Evolutionary conservation across 2,329 filamentous ascomycete species (phyloP).

Genomic region (Mycocentrospora acerina): DNA sequence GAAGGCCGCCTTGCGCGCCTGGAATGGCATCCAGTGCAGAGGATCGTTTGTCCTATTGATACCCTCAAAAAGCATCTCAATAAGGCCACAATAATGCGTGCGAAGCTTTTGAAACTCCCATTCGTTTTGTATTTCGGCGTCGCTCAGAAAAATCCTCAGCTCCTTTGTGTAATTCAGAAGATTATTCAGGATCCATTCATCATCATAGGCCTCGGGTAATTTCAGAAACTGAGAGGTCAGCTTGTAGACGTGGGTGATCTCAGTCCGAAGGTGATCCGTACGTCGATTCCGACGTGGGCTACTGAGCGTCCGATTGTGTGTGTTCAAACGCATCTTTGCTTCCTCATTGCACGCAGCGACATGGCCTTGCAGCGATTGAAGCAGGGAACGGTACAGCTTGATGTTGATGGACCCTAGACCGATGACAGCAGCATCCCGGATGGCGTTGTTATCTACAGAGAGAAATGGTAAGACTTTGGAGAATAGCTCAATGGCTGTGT

Average conservation of each 20-base stretch:
- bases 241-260: constrained; percentile 95
- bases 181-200: constrained; percentile 89
- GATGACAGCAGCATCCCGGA: constrained; percentile 86
- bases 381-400: constrained; percentile 84
- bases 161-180: constrained; percentile 89
- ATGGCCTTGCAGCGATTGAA: constrained; percentile 86
- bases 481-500: constrained; percentile 86
- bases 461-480: constrained; percentile 87
- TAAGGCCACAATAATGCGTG: constrained; percentile 89
- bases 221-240: constrained; percentile 87
- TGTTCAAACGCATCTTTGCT: constrained; percentile 72
- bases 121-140: constrained; percentile 90
- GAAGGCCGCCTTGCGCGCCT: constrained; percentile 92
- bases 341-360: constrained; percentile 87
- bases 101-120: constrained; percentile 91
- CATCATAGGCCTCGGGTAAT: constrained; percentile 73
- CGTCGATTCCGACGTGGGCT: constrained; percentile 74
- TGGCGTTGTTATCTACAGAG: constrained; percentile 74
- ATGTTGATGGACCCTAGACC: constrained; percentile 94
- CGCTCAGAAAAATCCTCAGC: constrained; percentile 89
- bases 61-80: constrained; percentile 90
- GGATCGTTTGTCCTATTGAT: constrained; percentile 84
- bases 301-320: constrained; percentile 81
- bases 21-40: constrained; percentile 94
- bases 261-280: constrained; percentile 84